These are phyloP conservation scores for Ceratocystis ficicola DNA, from an alignment of 2,329 filamentous ascomycete genomes.

Conservation along the genomic window DNA sequence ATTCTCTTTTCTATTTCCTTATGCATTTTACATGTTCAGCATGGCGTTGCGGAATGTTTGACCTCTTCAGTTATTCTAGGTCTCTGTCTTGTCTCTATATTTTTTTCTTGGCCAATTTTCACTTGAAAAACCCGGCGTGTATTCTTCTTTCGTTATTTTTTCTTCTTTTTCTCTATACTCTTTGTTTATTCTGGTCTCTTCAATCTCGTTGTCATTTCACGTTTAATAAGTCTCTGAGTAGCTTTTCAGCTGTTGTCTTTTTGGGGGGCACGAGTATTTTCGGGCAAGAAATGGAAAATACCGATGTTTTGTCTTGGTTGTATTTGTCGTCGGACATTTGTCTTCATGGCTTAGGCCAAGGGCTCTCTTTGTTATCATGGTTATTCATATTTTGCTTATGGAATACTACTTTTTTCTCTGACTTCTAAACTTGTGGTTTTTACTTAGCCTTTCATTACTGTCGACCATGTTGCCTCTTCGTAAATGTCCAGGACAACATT, in stretches of 20 bases:
- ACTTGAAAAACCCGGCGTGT: background rate
- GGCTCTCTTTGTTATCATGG: background rate
- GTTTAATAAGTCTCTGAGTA: background rate
- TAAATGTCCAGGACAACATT: background rate
- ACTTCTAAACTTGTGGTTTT: background rate
- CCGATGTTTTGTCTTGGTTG: background rate
- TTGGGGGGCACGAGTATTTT: background rate
- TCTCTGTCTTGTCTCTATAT: background rate
- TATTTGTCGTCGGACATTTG: no score
- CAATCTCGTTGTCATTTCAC: slow-evolving; percentile 5
- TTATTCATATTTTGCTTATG: slow-evolving; percentile 7
- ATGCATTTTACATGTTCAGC: slow-evolving; percentile 3
- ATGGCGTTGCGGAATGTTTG: slow-evolving; percentile 7
- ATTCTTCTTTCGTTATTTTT: background rate
- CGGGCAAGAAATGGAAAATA: background rate
- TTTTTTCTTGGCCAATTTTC: background rate
- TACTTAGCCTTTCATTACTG: background rate
- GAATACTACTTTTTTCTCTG: background rate
- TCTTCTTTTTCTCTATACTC: background rate
- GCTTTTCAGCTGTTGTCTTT: background rate
- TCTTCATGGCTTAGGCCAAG: no score
- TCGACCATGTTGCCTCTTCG: background rate
- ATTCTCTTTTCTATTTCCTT: slow-evolving; percentile 9
- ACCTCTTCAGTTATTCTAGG: background rate
- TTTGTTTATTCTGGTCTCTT: background rate